Percentiles rank a stretch among this genome's conserved stretches.
Conservation (phyloP, 2,329 filamentous ascomycete genomes). For the Periconia macrospinosa region DNA sequence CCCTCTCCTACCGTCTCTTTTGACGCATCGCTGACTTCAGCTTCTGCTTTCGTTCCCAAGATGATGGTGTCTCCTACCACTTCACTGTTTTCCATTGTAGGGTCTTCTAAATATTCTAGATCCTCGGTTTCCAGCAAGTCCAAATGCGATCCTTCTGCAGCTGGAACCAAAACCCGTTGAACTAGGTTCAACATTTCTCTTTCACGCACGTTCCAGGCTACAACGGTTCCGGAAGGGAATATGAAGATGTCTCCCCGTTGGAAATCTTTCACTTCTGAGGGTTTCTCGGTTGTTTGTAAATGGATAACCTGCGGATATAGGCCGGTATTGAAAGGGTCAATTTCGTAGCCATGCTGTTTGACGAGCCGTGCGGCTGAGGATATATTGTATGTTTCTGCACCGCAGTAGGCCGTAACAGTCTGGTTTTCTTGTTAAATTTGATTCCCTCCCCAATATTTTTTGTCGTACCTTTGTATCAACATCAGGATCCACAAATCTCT, state of each 20-base stretch:
- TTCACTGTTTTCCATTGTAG: conserved; percentile 69
- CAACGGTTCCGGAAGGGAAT: conserved; percentile 91
- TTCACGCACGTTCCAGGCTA: conserved; percentile 85
- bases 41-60: conserved; percentile 69
- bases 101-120: conserved; percentile 81
- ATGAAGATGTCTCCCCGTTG: conserved; percentile 83
- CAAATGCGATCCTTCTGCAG: conserved; percentile 74
- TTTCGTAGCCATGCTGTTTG: conserved; percentile 59
- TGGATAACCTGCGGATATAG: conserved; percentile 69
- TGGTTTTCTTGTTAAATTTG: conserved; percentile 20
- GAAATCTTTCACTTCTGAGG: conserved; percentile 49
- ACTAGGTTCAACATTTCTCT: conserved; percentile 60
- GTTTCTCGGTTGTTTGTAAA: conserved; percentile 50
- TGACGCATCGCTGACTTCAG: conserved; percentile 40
- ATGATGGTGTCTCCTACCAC: conserved; percentile 89
- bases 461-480: conserved; percentile 46
- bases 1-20: conserved; percentile 34
- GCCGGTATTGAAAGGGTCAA: conserved; percentile 64
- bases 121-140: conserved; percentile 81
- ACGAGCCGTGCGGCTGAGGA: conserved; percentile 60
- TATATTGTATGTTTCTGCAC: conserved; percentile 68
- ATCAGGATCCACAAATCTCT: conserved; percentile 50
- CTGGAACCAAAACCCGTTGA: conserved; percentile 71
- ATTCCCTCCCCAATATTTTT: not conserved
- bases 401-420: conserved; percentile 66